Conservation (phyloP, 805 yeast genomes). For the Kluyveromyces wickerhamii region DNA sequence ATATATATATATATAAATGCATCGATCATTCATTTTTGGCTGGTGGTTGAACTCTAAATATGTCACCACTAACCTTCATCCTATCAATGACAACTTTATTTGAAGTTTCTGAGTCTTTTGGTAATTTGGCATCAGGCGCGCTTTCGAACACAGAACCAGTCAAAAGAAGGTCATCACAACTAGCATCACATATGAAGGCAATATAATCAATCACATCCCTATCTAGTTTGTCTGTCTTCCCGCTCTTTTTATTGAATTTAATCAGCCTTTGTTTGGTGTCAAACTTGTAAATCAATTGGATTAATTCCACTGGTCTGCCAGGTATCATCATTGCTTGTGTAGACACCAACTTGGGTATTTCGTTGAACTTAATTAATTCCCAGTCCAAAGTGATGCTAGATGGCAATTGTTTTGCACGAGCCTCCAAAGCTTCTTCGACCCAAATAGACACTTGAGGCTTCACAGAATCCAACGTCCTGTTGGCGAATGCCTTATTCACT, state of each 20-base stretch:
- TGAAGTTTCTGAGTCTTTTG: constrained; percentile 18
- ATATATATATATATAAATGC: too few relatives aligned
- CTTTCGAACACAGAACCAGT: constrained; percentile 65
- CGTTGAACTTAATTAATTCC: constrained; percentile 65
- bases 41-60: constrained; percentile 20
- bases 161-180: constrained; percentile 46
- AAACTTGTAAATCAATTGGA: constrained; percentile 56
- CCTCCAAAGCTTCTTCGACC: constrained; percentile 50
- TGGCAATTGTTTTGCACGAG: constrained; percentile 51
- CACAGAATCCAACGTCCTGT: constrained; percentile 40
- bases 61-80: constrained; percentile 28
- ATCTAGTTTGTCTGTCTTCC: constrained; percentile 39
- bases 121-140: constrained; percentile 34
- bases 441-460: constrained; percentile 46
- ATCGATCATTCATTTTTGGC: constrained; percentile 2
- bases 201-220: constrained; percentile 54
- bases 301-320: constrained; percentile 43
- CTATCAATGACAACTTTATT: constrained; percentile 21
- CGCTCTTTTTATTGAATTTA: constrained; percentile 37
- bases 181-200: constrained; percentile 55
- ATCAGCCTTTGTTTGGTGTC: constrained; percentile 54
- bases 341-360: constrained; percentile 63
- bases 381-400: constrained; percentile 54
- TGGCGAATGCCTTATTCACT: constrained; percentile 77
- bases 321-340: constrained; percentile 62